Conservation (phyloP, 2,329 filamentous ascomycete genomes). For the Diaporthe longicolla region DNA sequence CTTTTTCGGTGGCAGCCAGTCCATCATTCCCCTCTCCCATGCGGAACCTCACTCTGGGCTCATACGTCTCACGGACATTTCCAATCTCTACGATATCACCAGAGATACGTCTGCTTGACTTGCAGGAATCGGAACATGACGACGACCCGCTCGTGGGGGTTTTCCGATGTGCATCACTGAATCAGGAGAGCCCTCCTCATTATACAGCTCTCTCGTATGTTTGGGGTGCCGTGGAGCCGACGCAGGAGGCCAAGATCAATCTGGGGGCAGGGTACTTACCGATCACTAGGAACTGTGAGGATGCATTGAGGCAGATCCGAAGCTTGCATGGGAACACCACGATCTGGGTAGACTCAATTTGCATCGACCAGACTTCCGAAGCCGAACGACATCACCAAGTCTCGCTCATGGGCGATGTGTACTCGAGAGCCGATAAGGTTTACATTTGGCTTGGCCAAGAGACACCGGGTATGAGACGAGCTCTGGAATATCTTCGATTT, state of each 20-base stretch:
- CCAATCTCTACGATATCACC: not conserved
- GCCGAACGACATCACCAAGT: not conserved
- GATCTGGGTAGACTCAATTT: slow-evolving; percentile 6
- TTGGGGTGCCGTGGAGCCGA: not conserved
- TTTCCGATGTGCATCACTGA: not conserved
- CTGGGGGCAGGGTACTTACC: not conserved
- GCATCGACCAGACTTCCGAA: not conserved
- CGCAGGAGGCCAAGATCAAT: not conserved
- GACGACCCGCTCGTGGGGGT: not conserved
- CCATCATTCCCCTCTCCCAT: not conserved
- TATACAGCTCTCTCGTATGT: slow-evolving; percentile 1
- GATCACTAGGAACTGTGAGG: not conserved
- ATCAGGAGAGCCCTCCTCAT: not conserved
- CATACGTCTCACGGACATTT: not conserved
- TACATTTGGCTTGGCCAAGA: slow-evolving; percentile 1
- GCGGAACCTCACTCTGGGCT: not conserved
- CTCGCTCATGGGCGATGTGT: not conserved
- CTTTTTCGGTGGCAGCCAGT: not conserved
- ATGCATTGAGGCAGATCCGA: not conserved
- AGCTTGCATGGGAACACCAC: not conserved
- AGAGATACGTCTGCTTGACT: not conserved
- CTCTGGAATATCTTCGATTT: not conserved
- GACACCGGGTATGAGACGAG: not conserved
- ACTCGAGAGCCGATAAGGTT: not conserved
- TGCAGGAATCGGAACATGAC: not conserved